These are phyloP conservation scores for Plasmodium coatneyi DNA, from an alignment of 169 alveolate genomes.

Conservation along the genomic window DNA sequence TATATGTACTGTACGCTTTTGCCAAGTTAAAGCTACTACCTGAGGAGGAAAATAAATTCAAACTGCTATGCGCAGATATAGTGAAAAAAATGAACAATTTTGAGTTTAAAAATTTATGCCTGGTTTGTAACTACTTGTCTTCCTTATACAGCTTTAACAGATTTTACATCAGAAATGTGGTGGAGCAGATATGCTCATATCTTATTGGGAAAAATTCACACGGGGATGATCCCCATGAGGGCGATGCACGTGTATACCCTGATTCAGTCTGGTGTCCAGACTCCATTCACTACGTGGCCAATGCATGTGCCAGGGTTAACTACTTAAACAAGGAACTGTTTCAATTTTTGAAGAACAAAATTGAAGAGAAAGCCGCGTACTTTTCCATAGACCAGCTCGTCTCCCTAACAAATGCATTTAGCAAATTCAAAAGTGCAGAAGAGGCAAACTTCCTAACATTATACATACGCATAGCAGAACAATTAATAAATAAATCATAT, in stretches of 20 bases:
- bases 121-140: constrained; percentile 47
- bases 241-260: background rate
- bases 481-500: constrained; percentile 64
- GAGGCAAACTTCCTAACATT: constrained; percentile 42
- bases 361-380: constrained; percentile 15
- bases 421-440: constrained; percentile 74
- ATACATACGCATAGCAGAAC: constrained; percentile 40
- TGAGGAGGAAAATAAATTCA: constrained; percentile 31
- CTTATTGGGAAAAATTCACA: background rate
- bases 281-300: constrained; percentile 42
- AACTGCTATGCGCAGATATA: constrained; percentile 38
- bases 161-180: background rate
- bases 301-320: constrained; percentile 70
- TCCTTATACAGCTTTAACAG: constrained; percentile 5
- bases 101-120: constrained; percentile 47
- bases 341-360: constrained; percentile 14
- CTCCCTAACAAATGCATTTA: constrained; percentile 55
- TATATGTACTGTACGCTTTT: constrained; percentile 38
- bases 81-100: constrained; percentile 23
- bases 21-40: constrained; percentile 42
- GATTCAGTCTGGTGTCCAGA: constrained; percentile 15
- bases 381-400: constrained; percentile 64
- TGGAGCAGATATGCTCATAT: constrained; percentile 26
- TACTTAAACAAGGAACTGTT: constrained; percentile 48
- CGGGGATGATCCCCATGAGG: background rate